phyloP scores from a whole-genome alignment of 805 yeast genomes.

The Pachysolen tannophilus region DNA sequence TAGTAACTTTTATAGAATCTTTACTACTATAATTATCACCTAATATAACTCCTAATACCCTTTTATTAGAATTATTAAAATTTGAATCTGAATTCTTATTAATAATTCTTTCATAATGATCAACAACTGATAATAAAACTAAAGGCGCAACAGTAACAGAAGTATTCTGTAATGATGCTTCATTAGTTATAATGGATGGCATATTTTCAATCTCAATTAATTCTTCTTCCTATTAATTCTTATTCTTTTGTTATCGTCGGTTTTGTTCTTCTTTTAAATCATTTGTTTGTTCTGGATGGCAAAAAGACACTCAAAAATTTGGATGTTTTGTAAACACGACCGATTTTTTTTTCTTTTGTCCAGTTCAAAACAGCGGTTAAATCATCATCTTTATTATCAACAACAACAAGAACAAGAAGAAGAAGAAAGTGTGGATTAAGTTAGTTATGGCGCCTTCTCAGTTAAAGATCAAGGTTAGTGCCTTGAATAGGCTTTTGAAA shows the following conservation, averaged over 20 bases:
- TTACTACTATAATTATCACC: constrained; percentile 60
- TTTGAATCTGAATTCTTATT: constrained; percentile 24
- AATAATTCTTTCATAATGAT: constrained; percentile 86
- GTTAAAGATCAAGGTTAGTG: constrained; percentile 62
- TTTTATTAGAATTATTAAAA: constrained; percentile 44
- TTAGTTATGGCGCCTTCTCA: constrained; percentile 57
- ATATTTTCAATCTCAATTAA: too few species aligned
- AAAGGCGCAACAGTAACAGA: constrained; percentile 91
- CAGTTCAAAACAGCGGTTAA: too few species aligned
- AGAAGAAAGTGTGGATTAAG: background rate
- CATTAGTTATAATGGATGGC: constrained; percentile 25
- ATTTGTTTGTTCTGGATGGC: constrained; percentile 6
- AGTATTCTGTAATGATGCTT: constrained; percentile 32
- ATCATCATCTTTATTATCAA: too few species aligned
- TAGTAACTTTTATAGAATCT: constrained; percentile 62
- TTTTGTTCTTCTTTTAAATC: too few species aligned
- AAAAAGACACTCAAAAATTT: background rate
- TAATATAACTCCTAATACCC: constrained; percentile 90
- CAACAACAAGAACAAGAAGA: too few species aligned
- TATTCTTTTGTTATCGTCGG: too few species aligned
- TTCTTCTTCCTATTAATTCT: too few species aligned
- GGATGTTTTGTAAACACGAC: background rate
- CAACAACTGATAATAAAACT: constrained; percentile 88
- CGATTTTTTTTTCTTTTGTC: too few species aligned
- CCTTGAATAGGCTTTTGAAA: constrained; percentile 59